Evolutionary conservation across 106 monocot species (phyloP).

Genomic region (Dendrobium huoshanense): DNA sequence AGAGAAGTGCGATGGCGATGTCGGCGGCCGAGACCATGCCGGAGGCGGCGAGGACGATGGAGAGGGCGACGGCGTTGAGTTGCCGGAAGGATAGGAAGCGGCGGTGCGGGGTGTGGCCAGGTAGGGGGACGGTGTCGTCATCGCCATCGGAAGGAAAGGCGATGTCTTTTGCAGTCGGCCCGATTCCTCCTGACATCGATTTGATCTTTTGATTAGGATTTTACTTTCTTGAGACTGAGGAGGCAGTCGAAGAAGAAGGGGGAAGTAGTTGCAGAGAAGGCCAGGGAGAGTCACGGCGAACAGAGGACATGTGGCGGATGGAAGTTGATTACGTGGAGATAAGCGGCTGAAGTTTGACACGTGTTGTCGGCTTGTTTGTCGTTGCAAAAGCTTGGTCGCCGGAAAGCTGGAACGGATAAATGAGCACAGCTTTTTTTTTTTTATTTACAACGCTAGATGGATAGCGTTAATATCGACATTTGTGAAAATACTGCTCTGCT

Average conservation of each 20-base stretch:
- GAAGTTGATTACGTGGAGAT: no score
- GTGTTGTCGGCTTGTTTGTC: no score
- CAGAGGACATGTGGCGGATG: background rate
- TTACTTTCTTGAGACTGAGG: background rate
- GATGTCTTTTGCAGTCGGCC: background rate
- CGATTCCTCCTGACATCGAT: background rate
- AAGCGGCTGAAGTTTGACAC: no score
- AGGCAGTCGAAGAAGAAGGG: background rate
- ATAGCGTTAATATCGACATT: no score
- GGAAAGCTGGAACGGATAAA: no score
- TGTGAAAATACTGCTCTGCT: no score
- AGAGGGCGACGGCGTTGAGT: conserved; percentile 48
- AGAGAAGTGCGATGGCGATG: conserved; percentile 40
- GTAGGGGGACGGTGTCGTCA: background rate
- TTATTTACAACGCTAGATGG: no score
- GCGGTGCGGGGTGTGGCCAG: conserved; percentile 5
- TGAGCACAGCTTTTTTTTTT: no score
- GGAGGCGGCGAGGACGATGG: conserved; percentile 40
- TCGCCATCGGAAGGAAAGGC: background rate
- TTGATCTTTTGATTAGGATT: background rate
- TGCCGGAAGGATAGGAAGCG: conserved; percentile 61
- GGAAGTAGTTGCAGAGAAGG: background rate
- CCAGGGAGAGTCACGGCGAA: background rate
- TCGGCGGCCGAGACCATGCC: conserved; percentile 46
- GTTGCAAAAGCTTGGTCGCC: no score